Evolutionary conservation across 2,329 filamentous ascomycete species (phyloP), one percentile per base, ranked within the genome.

Genomic region (Penicillium sp.): DNA sequence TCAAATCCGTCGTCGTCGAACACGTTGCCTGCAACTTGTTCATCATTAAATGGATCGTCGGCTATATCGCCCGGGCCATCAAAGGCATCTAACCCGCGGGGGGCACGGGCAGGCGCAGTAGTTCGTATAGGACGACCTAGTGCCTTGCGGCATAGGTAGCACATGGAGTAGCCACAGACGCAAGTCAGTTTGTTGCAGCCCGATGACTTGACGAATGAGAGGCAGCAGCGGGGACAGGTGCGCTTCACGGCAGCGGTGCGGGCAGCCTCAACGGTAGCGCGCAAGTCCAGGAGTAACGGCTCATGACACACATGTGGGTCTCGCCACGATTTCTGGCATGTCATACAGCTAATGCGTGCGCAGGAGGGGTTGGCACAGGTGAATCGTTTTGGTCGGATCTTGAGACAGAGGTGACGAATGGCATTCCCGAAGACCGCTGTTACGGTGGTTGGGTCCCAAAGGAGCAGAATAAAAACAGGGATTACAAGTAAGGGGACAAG

Each of bases 101-200:
- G 34, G 8, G 8, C 53, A 34, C 49, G 52, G 29, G 38, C 40
- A 18, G 27, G 47, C 48, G 25, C 37, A 7, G 54, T 35, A n/a
- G 38, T 27, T 40, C 58, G 62, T 9, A 66, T 29, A 1, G 63
- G 67, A 40, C 70, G 60, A 1, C 69, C 70, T 2, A 78, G 66
- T 21, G 90, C 86, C 63, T 87, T 87, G 39, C 94, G 89, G 73
- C 94, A 99, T 45, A 97, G 85, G 68, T 99, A 99, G 72, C 94
- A 99, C 93, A 97, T 97, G 64, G 89, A 88, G 75, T 97, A 97
- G 9, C 94, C 94, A 74, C 94, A 99, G 16, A 91, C 86, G 70
- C 94, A 97, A 6, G 91, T 93, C 39, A 99, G 82, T 76, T 97
- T 97, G 79, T 99, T 99, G 82, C 94, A 99, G 66, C 94, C 94